Base-by-base conservation (phyloP, 2,329 filamentous ascomycete species). In the Epicoccum sorghinum region DNA sequence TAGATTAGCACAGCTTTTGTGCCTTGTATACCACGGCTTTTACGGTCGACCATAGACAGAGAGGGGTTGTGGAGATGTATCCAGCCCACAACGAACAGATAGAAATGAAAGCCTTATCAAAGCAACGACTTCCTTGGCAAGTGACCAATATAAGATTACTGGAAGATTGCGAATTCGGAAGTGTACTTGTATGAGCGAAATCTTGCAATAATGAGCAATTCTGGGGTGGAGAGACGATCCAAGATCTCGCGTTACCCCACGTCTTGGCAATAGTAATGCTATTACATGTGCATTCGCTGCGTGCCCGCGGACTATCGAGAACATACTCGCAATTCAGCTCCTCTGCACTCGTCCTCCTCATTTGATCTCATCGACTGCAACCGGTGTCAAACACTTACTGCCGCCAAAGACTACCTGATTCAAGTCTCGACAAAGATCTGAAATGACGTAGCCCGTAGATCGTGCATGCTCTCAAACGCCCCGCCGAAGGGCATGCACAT, bases 261-360 rank as follows among this genome's bases (percentile, higher is more conserved):
- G 59, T 54, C 65, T 65, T 64, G 60, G 65, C 63, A 58, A 58
- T 42, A 49, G 54, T 62, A 65, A 67, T 53, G 30, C 30, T 40
- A 65, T 66, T 61, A 62, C 56, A 57, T 53, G 46, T 29, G 18
- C 52, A 45, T 37, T 55, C 55, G 47, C 54, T 58, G 62, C 46
- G 55, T 43, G 36, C 41, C 8, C 43, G 18, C 23, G 29, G 27
- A 46, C 36, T 12, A 13, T 41, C 23, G 7, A 46, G 9, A 32
- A n/a, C 30, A 30, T 35, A 10, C 24, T 27, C 23, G 40, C 47
- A 52, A 46, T 18, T 55, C 49, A 53, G 25, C 46, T 45, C 14
- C 37, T 24, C 49, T n/a, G 39, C 41, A 47, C 10, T 24, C 25
- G 8, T 6, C 27, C 36, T 42, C 9, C 14, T 18, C n/a, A 30